Evolutionary conservation across 306 rosid genomes (phyloP).

Genomic region (Rosa persica): DNA sequence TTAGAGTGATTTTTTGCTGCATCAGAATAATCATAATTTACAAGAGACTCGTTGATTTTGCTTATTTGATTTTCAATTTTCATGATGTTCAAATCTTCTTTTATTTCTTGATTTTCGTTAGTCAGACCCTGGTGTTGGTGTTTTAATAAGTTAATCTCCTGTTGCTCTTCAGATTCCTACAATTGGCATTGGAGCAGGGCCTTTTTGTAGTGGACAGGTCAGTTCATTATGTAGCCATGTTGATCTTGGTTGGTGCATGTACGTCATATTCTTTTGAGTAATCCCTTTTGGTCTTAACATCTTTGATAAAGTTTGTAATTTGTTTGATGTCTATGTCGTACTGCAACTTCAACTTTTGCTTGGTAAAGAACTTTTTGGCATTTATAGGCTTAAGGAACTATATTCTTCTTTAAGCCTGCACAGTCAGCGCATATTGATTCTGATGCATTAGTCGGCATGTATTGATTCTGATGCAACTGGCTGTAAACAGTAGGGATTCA

Average conservation of each 20-base stretch:
- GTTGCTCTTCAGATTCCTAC: constrained; percentile 68
- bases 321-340: not conserved
- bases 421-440: not conserved
- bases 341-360: not conserved
- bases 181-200: constrained; percentile 96
- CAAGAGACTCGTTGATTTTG: too few species aligned
- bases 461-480: not conserved
- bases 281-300: constrained; percentile 10
- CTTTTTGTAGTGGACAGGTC: constrained; percentile 94
- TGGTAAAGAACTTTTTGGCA: not conserved
- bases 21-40: too few species aligned
- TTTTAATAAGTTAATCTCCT: too few species aligned
- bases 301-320: not conserved
- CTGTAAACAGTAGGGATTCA: not conserved
- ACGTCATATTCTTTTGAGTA: constrained; percentile 7
- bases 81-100: too few species aligned
- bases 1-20: too few species aligned
- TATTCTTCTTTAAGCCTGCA: not conserved
- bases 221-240: constrained; percentile 16
- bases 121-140: too few species aligned
- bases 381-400: not conserved
- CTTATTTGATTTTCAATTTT: too few species aligned
- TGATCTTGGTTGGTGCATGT: constrained; percentile 11
- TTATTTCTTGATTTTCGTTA: too few species aligned
- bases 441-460: not conserved